These are phyloP conservation scores for Cytospora piceae DNA, from an alignment of 2,329 filamentous ascomycete genomes.

Conservation along the genomic window DNA sequence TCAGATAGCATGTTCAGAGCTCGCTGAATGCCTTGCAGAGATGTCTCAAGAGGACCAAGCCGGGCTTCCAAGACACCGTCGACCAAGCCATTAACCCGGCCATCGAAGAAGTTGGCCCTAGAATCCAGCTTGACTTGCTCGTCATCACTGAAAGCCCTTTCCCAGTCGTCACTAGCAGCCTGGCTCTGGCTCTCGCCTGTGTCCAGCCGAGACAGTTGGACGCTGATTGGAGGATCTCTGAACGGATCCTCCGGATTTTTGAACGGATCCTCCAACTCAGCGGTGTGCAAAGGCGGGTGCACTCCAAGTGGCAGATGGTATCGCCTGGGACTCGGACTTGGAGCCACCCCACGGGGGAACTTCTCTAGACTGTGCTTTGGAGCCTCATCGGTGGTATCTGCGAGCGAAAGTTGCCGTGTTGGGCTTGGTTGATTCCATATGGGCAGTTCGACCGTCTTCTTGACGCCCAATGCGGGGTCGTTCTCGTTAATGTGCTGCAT, in stretches of 20 bases:
- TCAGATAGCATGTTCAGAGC: constrained; percentile 63
- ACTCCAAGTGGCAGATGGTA: constrained; percentile 52
- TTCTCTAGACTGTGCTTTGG: constrained; percentile 58
- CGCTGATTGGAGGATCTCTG: constrained; percentile 54
- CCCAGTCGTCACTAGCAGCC: constrained; percentile 91
- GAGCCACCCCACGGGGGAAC: constrained; percentile 67
- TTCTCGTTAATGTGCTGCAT: constrained; percentile 83
- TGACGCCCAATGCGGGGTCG: constrained; percentile 74
- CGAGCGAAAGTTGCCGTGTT: constrained; percentile 43
- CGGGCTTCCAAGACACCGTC: constrained; percentile 75
- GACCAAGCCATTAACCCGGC: constrained; percentile 84
- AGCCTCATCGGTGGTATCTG: constrained; percentile 49
- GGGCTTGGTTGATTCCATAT: constrained; percentile 53
- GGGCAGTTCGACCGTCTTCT: constrained; percentile 58
- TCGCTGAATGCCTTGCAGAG: constrained; percentile 75
- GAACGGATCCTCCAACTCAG: constrained; percentile 66
- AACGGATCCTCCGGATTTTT: constrained; percentile 67
- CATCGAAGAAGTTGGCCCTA: constrained; percentile 87
- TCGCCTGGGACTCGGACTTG: constrained; percentile 71
- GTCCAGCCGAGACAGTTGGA: constrained; percentile 61
- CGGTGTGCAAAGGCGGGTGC: constrained; percentile 50
- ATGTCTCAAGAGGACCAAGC: constrained; percentile 79
- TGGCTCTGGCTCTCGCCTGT: constrained; percentile 65
- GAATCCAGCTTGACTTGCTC: constrained; percentile 83
- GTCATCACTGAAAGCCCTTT: constrained; percentile 78